phyloP scores from a whole-genome alignment of 345 rosid genomes.

The Cochlearia excelsa region DNA sequence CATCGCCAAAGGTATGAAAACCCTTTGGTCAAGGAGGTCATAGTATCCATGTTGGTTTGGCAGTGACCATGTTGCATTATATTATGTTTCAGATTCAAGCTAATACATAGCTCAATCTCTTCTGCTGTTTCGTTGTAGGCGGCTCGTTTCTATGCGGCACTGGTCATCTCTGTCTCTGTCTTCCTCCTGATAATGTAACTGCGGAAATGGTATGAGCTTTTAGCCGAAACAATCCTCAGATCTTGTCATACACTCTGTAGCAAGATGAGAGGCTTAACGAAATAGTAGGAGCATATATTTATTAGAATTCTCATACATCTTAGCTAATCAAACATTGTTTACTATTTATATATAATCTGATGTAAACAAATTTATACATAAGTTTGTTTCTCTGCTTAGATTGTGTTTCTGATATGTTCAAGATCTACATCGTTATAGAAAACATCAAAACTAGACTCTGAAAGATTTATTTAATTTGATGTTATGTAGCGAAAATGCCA shows the following conservation, averaged over 20 bases:
- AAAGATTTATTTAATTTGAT: neutral
- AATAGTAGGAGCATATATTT: conserved; percentile 17
- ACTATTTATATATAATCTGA: conserved; percentile 4
- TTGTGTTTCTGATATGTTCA: conserved; percentile 3
- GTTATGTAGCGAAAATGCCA: neutral
- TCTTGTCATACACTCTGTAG: conserved; percentile 4
- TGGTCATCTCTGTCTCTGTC: conserved; percentile 37
- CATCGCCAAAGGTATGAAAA: conserved; percentile 64
- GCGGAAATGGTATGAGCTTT: conserved; percentile 20
- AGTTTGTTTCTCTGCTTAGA: neutral
- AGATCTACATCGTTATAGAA: neutral
- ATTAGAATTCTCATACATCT: conserved; percentile 23
- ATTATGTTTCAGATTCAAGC: conserved; percentile 9
- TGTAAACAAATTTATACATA: conserved; percentile 19
- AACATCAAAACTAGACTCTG: neutral
- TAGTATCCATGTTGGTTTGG: neutral
- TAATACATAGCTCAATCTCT: neutral
- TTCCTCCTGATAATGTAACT: conserved; percentile 38
- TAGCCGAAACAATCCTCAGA: conserved; percentile 12
- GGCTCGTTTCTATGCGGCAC: conserved; percentile 24
- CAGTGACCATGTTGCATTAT: neutral
- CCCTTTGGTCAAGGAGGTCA: neutral
- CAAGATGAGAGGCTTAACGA: conserved; percentile 24
- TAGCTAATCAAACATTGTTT: neutral
- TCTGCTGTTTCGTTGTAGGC: conserved; percentile 41